Percentiles rank a stretch among this genome's conserved stretches.
Evolutionary conservation across 2,329 filamentous ascomycete species (phyloP).

Genomic region (Botryosphaeria dothidea): DNA sequence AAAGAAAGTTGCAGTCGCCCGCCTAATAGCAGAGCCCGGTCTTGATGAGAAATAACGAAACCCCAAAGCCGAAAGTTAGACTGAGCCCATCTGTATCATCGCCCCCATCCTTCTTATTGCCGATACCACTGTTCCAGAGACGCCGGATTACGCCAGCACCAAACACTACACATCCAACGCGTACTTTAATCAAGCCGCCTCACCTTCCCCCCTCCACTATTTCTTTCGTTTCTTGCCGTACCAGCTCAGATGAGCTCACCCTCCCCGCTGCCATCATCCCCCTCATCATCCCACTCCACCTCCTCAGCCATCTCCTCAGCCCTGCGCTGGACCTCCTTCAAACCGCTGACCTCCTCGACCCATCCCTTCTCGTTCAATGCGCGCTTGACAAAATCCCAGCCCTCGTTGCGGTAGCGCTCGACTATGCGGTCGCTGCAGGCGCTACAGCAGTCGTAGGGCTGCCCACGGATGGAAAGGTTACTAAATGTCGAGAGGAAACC

Average conservation of each 20-base stretch:
- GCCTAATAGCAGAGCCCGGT: too few relatives aligned
- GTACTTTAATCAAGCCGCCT: neutral
- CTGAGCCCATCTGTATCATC: too few relatives aligned
- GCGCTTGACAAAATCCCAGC: conserved; percentile 75
- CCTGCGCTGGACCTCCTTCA: conserved; percentile 64
- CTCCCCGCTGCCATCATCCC: conserved; percentile 51
- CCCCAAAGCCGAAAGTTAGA: too few relatives aligned
- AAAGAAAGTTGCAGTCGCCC: too few relatives aligned
- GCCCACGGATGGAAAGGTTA: conserved; percentile 71
- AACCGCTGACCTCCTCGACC: conserved; percentile 72
- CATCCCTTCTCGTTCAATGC: conserved; percentile 76
- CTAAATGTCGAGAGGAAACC: conserved; percentile 75
- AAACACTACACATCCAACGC: neutral
- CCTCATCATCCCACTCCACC: conserved; percentile 62
- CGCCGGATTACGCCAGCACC: neutral
- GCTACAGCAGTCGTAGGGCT: conserved; percentile 78
- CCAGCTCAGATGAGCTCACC: conserved; percentile 49
- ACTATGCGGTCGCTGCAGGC: conserved; percentile 74
- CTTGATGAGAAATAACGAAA: too few relatives aligned
- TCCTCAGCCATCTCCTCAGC: conserved; percentile 50
- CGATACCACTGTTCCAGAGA: too few relatives aligned
- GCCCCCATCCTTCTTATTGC: too few relatives aligned
- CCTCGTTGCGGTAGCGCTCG: conserved; percentile 64
- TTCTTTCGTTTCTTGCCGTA: neutral
- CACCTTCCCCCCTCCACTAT: neutral